Evolutionary conservation across 345 rosid species (phyloP), one percentile per base, ranked within the genome.

Genomic region (Dovyalis caffra): DNA sequence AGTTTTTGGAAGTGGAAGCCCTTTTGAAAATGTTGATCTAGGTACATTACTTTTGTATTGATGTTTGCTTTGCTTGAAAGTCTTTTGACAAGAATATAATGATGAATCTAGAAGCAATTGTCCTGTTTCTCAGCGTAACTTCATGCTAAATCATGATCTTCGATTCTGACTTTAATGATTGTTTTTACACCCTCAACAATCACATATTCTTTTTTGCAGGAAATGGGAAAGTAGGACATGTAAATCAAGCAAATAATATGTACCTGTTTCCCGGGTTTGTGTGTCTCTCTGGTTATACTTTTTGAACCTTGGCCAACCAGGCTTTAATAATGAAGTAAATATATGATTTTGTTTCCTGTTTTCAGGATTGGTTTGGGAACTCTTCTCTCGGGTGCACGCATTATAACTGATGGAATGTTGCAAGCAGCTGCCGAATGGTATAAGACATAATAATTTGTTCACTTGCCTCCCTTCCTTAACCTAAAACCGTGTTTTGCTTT

Each of bases 201-300:
- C 25, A 69, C 77, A 61, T 76, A 20, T 37, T 26, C n/a, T n/a
- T 65, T 37, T 74, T 81, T 83, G 80, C 83, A 95, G 98, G 93
- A 64, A 93, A 91, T 67, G 97, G 99, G 66, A 90, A 83, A 80
- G 83, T 87, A 32, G 98, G 99, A 53, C 90, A 90, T 84, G 99
- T 89, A 79, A 95, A 95, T 87, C 99, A 95, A 77, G 98, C 98
- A 74, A 95, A 95, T 84, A 95, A 95, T 83, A 93, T 95, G 98
- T 95, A 95, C 85, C 88, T 95, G 70, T 95, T 95, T 85, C 99
- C 99, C 0, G 99, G 99, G 97, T 95, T 67, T 57, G 98, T 78
- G 43, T 77, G 83, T 60, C 31, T 63, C 60, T 76, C 69, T 70
- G 33, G 21, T 70, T 83, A 38, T 56, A 10, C 76, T 26, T 43